Conservation (phyloP, 1,284 basidiomycete species). For the Malassezia dermatis region DNA sequence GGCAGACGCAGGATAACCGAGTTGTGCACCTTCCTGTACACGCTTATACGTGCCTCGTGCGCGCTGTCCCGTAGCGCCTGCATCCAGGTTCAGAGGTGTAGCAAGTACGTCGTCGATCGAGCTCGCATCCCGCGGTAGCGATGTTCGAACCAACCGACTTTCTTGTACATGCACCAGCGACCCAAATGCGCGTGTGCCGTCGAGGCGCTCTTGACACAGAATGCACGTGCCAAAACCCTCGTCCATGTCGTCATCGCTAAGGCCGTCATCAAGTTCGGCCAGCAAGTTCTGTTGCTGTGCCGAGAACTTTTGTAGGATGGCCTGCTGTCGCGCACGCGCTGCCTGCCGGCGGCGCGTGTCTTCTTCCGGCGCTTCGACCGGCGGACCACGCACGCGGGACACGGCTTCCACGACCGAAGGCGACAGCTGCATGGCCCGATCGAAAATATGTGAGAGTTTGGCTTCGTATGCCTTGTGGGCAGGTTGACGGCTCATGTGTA, state of each 20-base stretch:
- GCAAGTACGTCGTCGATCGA: constrained; percentile 65
- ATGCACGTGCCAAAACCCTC: constrained; percentile 69
- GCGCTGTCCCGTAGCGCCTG: constrained; percentile 20
- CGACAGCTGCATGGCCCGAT: constrained; percentile 19
- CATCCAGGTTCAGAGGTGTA: constrained; percentile 49
- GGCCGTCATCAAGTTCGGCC: constrained; percentile 35
- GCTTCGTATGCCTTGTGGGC: constrained; percentile 26
- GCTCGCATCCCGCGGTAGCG: constrained; percentile 58
- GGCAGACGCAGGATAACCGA: constrained; percentile 32
- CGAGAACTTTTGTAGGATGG: constrained; percentile 45
- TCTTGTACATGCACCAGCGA: constrained; percentile 81
- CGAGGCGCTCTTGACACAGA: constrained; percentile 90
- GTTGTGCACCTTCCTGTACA: neutral
- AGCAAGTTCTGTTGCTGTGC: constrained; percentile 43
- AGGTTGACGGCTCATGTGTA: neutral
- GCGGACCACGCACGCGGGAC: constrained; percentile 10
- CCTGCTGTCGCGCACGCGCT: constrained; percentile 40
- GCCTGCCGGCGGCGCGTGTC: constrained; percentile 34
- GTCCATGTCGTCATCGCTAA: constrained; percentile 28
- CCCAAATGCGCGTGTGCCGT: constrained; percentile 65
- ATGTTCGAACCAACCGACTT: constrained; percentile 70
- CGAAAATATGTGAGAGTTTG: constrained; percentile 33
- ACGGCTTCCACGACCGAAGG: constrained; percentile 8
- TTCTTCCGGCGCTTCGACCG: constrained; percentile 18
- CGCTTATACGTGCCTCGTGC: constrained; percentile 20